A percentile compares a stretch with the other conserved stretches of the same genome.
Conservation (phyloP, 352 stramenopile genomes). For the Pythium rishiriense region DNA sequence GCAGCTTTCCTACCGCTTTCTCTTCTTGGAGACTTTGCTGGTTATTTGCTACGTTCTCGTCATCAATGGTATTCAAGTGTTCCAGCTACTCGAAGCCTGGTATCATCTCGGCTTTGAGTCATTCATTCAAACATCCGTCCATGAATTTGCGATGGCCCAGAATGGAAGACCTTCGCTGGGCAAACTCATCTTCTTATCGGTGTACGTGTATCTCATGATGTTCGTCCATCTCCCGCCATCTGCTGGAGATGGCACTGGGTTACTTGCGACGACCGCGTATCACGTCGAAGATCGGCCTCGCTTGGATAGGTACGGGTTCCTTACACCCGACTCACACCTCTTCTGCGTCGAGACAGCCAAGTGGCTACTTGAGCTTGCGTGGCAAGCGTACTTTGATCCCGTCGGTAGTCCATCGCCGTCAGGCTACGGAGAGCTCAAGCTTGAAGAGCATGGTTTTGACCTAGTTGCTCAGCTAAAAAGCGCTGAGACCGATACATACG, state of each 20-base stretch:
- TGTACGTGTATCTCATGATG: slow-evolving; percentile 85
- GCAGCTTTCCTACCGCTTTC: slow-evolving; percentile 86
- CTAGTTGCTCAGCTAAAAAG: slow-evolving; percentile 79
- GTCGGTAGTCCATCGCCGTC: slow-evolving; percentile 70
- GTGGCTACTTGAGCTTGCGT: slow-evolving; percentile 82
- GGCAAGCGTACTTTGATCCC: slow-evolving; percentile 88
- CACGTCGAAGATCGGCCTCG: slow-evolving; percentile 67
- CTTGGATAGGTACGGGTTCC: slow-evolving; percentile 61
- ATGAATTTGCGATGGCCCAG: slow-evolving; percentile 64
- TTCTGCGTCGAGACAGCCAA: slow-evolving; percentile 87
- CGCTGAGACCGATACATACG: slow-evolving; percentile 79
- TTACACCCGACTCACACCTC: slow-evolving; percentile 68
- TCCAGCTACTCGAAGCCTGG: slow-evolving; percentile 60
- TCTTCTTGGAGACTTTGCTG: slow-evolving; percentile 73
- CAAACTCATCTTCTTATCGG: slow-evolving; percentile 75
- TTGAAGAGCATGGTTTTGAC: slow-evolving; percentile 80
- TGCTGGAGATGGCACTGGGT: slow-evolving; percentile 41
- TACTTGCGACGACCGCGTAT: slow-evolving; percentile 70
- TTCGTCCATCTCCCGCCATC: slow-evolving; percentile 78
- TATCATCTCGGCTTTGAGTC: slow-evolving; percentile 65
- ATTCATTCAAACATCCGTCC: slow-evolving; percentile 70
- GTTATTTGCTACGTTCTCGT: slow-evolving; percentile 76
- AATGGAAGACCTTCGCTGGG: slow-evolving; percentile 56
- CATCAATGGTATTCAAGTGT: slow-evolving; percentile 68
- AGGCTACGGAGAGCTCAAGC: slow-evolving; percentile 70